Conservation (phyloP, 2,329 filamentous ascomycete species). For the Clonostachys solani region DNA sequence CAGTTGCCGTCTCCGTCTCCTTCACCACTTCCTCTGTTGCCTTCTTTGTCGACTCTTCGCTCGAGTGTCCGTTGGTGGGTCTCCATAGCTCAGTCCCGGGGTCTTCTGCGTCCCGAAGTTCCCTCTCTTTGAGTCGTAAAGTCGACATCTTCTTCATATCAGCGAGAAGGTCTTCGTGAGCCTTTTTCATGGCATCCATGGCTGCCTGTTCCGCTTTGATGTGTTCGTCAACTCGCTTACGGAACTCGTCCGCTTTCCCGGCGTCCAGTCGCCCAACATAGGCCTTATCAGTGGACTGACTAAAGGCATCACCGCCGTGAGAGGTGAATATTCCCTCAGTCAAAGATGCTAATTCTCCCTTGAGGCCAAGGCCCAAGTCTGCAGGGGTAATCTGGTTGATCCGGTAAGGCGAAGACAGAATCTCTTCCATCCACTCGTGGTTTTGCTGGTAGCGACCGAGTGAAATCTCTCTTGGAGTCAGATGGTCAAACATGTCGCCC, state of each 20-base stretch:
- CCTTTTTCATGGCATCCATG: conserved; percentile 77
- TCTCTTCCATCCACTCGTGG: conserved; percentile 98
- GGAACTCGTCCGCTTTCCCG: conserved; percentile 80
- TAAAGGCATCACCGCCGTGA: conserved; percentile 43
- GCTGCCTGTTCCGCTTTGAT: conserved; percentile 72
- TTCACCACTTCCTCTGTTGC: conserved; percentile 70
- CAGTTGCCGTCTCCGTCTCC: conserved; percentile 68
- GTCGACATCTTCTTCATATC: conserved; percentile 68
- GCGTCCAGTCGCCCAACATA: conserved; percentile 62
- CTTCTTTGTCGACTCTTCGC: conserved; percentile 34
- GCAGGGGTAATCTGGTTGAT: conserved; percentile 81
- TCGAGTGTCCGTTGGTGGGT: conserved; percentile 35
- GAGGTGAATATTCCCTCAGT: conserved; percentile 83
- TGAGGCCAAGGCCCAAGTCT: conserved; percentile 80
- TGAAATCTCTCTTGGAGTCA: conserved; percentile 88
- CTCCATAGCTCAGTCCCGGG: conserved; percentile 58
- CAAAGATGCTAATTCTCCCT: conserved; percentile 74
- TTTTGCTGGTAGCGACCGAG: conserved; percentile 86
- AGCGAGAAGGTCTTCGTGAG: conserved; percentile 72
- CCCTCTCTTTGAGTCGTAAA: conserved; percentile 70
- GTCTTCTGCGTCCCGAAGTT: conserved; percentile 64
- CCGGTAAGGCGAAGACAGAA: conserved; percentile 85
- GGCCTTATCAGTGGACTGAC: conserved; percentile 47
- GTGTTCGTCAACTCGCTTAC: conserved; percentile 69
- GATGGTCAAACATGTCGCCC: conserved; percentile 84